Evolutionary conservation across 2,329 filamentous ascomycete genomes (phyloP), one percentile per base, ranked within the genome.

Genomic region (Penicillium hordei): DNA sequence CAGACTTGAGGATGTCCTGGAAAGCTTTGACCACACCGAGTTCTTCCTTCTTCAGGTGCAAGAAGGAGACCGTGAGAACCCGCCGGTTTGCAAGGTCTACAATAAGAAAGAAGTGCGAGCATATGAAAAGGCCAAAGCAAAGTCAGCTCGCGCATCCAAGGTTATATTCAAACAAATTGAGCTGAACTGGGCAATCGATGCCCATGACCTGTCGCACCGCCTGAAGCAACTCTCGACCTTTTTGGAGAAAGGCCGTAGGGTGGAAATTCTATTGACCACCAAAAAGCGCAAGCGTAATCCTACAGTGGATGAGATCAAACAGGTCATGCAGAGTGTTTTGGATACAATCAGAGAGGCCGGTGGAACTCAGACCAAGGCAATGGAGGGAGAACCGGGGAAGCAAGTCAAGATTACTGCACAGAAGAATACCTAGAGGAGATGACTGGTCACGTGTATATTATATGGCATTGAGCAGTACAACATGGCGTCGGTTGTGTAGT

Each of bases 141-240:
- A 73, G 56, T 66, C 70, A 76, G 65, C 78, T 70, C 63, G 76
- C 72, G 52, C 78, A 65, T 66, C 65, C 69, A 76, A 60, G 72
- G 74, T 63, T 59, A 72, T 68, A 65, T 70, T 75, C 17, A 97
- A 97, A 78, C 88, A 88, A 70, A 74, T 97, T n/a, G 93, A 97
- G 76, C 67, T 97, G 66, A 93, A 91, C 73, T 97, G 93, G 93
- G 87, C 88, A 34, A 95, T 96, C 68, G 87, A 86, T 60, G 70
- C 75, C 13, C 84, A 93, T 70, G 93, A 97, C 77, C 73, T 96
- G 52, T 77, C 77, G n/a, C 87, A 90, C 72, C 84, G 88, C 70
- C 72, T 94, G 72, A 83, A 83, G 68, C 85, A 86, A 76, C 72
- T 93, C 67, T 76, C 76, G 60, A 81, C 78, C 53, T 96, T 96